Evolutionary conservation across 257 asterid genomes (phyloP), one percentile per base, ranked within the genome.

Genomic region (Solanum appendiculatum): DNA sequence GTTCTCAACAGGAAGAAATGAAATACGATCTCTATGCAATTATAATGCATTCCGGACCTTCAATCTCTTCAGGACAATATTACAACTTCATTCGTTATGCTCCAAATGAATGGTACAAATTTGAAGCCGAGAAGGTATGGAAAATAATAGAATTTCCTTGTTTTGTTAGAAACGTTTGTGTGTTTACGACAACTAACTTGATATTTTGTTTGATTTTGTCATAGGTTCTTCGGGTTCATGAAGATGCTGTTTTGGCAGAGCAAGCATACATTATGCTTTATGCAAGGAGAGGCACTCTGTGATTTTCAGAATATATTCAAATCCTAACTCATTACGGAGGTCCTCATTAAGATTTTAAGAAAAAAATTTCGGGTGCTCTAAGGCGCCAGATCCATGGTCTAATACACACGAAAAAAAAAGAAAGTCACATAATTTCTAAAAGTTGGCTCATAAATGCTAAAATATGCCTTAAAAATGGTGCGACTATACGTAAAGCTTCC

Each of bases 231-330:
- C 74, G 87, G 89, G 98, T 93, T 87, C 40, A 63, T 54, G 94
- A 94, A 93, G 92, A 90, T 56, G 54, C 36, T 83, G 98, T 95
- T 87, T 92, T 95, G 64, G 84, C 93, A 51, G 97, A 94, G 91
- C 92, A 94, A 87, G 98, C 98, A 2, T 97, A 97, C 87, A 91
- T 97, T 86, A 93, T 97, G 42, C 93, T 94, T 86, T 95, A 97
- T 91, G 93, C 93, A 75, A 94, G 92, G 88, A 91, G 92, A 90
- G 94, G 93, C 11, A 95, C 94, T 20, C 86, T 91, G 21, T 94
- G 94, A 92, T 93, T 94, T 88, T 92, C 93, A 78, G 89, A 86
- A 87, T 94, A 92, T 88, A 44, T 90, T 48, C 93, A 93, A 90
- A 51, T 91, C 20, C n/a, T n/a, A n/a, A n/a, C n/a, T n/a, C n/a